These are phyloP conservation scores for Microcos paniculata DNA, from an alignment of 345 rosid species.

Conservation along the genomic window DNA sequence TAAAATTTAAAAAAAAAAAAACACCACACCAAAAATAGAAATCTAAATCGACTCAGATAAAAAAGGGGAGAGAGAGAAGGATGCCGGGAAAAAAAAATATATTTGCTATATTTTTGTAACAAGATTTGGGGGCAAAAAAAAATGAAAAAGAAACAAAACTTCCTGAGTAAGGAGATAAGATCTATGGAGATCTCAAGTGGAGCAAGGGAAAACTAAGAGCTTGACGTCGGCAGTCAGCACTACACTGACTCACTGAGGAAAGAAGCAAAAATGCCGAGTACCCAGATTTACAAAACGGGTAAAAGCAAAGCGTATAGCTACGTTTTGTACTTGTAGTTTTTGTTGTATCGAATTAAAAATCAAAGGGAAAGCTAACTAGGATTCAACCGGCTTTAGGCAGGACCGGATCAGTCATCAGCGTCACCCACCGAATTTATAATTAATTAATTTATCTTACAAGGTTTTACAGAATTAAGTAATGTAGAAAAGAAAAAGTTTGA, in stretches of 20 bases:
- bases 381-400: not conserved
- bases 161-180: conserved; percentile 14
- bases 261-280: conserved; percentile 23
- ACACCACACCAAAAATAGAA: conserved; percentile 1
- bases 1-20: not conserved
- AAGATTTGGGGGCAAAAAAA: too few relatives aligned
- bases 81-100: not conserved
- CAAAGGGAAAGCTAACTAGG: not conserved
- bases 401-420: not conserved
- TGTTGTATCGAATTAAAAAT: not conserved
- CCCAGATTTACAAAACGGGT: conserved; percentile 20
- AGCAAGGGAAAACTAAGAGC: not conserved
- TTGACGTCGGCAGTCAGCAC: not conserved
- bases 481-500: too few relatives aligned
- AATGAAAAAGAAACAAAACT: not conserved
- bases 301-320: not conserved
- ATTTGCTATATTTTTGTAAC: not conserved
- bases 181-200: conserved; percentile 19
- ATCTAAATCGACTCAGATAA: not conserved
- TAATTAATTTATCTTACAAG: not conserved
- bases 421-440: conserved; percentile 9
- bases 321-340: not conserved
- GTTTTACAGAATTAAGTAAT: not conserved
- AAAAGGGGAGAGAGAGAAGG: not conserved
- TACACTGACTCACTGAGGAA: not conserved